Evolutionary conservation across 1,284 basidiomycete genomes (phyloP).

Genomic region (Waitea zeae): DNA sequence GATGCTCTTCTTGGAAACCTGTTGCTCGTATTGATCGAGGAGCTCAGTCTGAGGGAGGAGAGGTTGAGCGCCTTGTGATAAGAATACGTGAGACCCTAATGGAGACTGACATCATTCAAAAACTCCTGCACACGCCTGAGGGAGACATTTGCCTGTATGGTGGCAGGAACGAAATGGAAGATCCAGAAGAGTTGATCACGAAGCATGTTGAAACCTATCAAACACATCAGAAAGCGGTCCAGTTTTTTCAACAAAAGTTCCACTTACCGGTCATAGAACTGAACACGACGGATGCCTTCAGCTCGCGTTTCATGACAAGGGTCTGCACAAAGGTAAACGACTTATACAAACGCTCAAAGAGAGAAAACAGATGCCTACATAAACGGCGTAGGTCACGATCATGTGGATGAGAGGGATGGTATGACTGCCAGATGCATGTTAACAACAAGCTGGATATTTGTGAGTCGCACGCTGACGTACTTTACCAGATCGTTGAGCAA

Average conservation of each 20-base stretch:
- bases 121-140: constrained; percentile 28
- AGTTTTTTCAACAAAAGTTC: too few relatives aligned
- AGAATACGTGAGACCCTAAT: neutral
- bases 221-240: too few relatives aligned
- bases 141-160: constrained; percentile 24
- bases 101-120: constrained; percentile 19
- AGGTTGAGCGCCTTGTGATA: too few relatives aligned
- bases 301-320: constrained; percentile 12
- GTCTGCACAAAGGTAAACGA: too few relatives aligned
- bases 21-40: constrained; percentile 23
- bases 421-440: constrained; percentile 20
- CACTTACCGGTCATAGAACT: constrained; percentile 18
- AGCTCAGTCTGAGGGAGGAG: constrained; percentile 24
- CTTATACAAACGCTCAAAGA: constrained; percentile 1
- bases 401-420: constrained; percentile 43
- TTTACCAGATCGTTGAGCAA: constrained; percentile 19
- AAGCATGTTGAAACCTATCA: constrained; percentile 19
- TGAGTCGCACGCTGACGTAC: constrained; percentile 12
- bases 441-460: neutral
- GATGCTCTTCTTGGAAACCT: constrained; percentile 3
- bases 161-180: constrained; percentile 15
- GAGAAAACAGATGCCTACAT: too few relatives aligned
- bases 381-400: constrained; percentile 26
- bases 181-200: constrained; percentile 14
- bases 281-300: constrained; percentile 19